Evolutionary conservation across 108 stramenopile species (phyloP), one percentile per base, ranked within the genome.

Genomic region (Asterionellopsis glacialis): DNA sequence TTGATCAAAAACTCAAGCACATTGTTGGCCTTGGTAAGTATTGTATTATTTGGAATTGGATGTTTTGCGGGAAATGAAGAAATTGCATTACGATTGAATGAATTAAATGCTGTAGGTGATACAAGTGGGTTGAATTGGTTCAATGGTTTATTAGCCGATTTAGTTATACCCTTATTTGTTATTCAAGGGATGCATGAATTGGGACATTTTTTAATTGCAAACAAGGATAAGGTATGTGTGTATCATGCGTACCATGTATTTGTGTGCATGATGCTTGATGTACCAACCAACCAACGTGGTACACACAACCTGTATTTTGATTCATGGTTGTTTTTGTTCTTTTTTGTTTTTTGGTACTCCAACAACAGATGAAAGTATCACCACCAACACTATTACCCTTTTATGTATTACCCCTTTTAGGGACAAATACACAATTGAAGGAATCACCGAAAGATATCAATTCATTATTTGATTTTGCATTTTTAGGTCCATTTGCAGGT

Each of bases 391-490:
- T 75, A 1, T 27, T 74, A 57, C 84, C 56, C 51, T 85, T 59
- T 52, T 74, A 42, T 65, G 59, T 41, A 64, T 58, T 87, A 21
- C 82, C 82, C 0, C 68, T 76, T 51, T 45, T 80, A 23, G 83
- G 83, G 24, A 60, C 76, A 24, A 79, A 79, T 14, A 84, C 77
- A 45, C 61, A 75, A 9, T 52, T 86, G 28, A 82, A 73, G 42
- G 69, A 80, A 13, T 81, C 84, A 2, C 83, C 84, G 2, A 70
- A 80, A 33, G 78, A 76, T 55, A 70, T 70, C 26, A 72, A 60
- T 26, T 66, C 68, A 43, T 55, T 89, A 47, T 89, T 87, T 55
- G 85, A 93, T 62, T 77, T 93, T 58, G 91, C 85, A 0, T 59
- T 88, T 28, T 75, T 69, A 9, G 87, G 91, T 18, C 87, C 91